phyloP scores from a whole-genome alignment of 257 asterid species.

The Coffea canephora region DNA sequence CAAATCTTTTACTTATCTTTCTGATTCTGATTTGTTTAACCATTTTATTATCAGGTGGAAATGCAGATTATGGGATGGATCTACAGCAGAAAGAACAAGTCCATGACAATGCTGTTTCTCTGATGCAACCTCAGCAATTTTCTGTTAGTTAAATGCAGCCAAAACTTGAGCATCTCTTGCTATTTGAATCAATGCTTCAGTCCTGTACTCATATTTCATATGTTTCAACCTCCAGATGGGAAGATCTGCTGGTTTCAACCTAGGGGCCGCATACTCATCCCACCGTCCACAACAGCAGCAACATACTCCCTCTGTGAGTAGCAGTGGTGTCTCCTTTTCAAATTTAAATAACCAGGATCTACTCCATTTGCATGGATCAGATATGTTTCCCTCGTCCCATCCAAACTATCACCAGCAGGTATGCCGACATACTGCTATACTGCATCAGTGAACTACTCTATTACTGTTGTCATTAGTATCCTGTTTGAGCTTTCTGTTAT shows the following conservation, averaged over 20 bases:
- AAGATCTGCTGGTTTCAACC: slow-evolving; percentile 84
- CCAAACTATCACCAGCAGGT: slow-evolving; percentile 86
- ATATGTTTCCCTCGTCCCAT: slow-evolving; percentile 76
- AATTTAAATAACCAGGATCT: slow-evolving; percentile 46
- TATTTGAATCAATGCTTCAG: background rate
- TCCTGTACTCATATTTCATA: slow-evolving; percentile 3
- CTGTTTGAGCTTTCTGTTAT: background rate
- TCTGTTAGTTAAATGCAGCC: slow-evolving; percentile 51
- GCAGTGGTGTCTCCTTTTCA: slow-evolving; percentile 43
- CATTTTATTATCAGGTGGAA: slow-evolving; percentile 62
- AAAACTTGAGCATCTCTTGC: slow-evolving; percentile 16
- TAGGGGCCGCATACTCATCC: slow-evolving; percentile 82
- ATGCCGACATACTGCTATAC: slow-evolving; percentile 16
- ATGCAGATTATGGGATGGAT: slow-evolving; percentile 73
- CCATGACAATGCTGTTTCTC: slow-evolving; percentile 70
- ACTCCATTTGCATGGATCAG: slow-evolving; percentile 79
- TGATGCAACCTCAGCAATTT: slow-evolving; percentile 94
- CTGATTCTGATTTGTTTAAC: background rate
- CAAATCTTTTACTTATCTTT: background rate
- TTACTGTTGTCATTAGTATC: background rate
- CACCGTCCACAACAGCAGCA: slow-evolving; percentile 92
- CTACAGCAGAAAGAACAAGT: slow-evolving; percentile 91
- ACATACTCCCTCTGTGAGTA: slow-evolving; percentile 68
- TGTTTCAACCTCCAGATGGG: slow-evolving; percentile 70
- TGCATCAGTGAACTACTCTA: slow-evolving; percentile 4